A percentile compares a stretch with the other conserved stretches of the same genome.
Conservation (phyloP, 139 green algal species). For the Chlamydomonas asymmetrica region DNA sequence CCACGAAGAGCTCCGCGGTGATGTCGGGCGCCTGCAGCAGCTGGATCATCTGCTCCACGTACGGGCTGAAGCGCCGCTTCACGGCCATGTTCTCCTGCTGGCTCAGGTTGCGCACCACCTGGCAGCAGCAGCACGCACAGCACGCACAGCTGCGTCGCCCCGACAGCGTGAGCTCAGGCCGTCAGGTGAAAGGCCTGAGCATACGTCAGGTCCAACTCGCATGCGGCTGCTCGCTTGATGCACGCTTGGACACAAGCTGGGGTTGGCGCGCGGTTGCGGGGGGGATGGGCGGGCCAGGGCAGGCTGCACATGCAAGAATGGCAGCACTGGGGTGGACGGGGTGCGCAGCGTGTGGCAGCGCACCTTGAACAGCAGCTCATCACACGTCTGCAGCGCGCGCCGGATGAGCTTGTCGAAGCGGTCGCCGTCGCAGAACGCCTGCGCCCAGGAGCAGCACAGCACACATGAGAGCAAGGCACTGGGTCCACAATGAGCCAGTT, state of each 20-base stretch:
- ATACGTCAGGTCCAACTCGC: too few species aligned
- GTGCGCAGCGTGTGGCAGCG: constrained; percentile 51
- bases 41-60: constrained; percentile 64
- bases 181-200: too few species aligned
- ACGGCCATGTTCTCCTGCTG: constrained; percentile 56
- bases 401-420: constrained; percentile 69
- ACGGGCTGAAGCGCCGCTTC: constrained; percentile 60
- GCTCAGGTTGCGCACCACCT: constrained; percentile 49
- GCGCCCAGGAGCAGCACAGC: neutral
- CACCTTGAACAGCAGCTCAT: constrained; percentile 87
- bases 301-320: neutral
- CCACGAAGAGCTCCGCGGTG: constrained; percentile 69
- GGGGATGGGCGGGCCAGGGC: too few species aligned
- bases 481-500: too few species aligned
- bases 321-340: neutral
- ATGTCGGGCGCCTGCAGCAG: constrained; percentile 64
- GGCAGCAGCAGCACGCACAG: constrained; percentile 25
- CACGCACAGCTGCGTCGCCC: neutral
- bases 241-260: too few species aligned
- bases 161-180: too few species aligned
- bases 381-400: constrained; percentile 53
- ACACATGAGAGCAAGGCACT: neutral
- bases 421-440: constrained; percentile 65
- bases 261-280: too few species aligned
- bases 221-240: too few species aligned